phyloP scores from a whole-genome alignment of 176 grass and related monocot genomes.

The Aegilops sharonensis region DNA sequence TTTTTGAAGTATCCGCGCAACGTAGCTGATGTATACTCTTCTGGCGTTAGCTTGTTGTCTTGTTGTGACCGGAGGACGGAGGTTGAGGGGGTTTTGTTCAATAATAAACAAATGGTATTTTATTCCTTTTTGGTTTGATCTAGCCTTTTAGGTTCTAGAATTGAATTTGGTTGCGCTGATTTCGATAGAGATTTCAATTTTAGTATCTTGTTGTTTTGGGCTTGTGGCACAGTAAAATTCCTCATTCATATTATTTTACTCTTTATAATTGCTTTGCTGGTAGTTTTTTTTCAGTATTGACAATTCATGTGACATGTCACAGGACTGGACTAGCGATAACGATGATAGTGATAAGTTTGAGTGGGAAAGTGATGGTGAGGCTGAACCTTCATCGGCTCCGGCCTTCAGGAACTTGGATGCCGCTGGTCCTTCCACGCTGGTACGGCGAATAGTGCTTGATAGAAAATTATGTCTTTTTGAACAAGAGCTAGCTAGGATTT shows the following conservation, averaged over 20 bases:
- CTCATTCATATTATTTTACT: background rate
- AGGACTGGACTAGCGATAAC: conserved; percentile 46
- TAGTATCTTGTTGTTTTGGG: background rate
- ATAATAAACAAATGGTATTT: background rate
- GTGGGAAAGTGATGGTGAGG: conserved; percentile 35
- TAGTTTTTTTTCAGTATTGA: background rate
- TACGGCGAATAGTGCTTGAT: conserved; percentile 14
- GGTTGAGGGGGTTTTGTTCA: background rate
- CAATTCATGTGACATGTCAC: conserved; percentile 10
- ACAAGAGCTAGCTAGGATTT: background rate
- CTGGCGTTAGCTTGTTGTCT: background rate
- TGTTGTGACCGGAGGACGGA: background rate
- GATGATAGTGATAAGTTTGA: conserved; percentile 31
- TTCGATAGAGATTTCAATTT: background rate
- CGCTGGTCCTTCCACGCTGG: conserved; percentile 7
- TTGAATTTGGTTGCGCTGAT: background rate
- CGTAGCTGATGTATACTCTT: background rate
- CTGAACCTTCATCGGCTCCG: background rate
- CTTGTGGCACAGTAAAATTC: background rate
- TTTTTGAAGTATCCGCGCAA: too few relatives aligned
- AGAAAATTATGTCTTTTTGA: background rate
- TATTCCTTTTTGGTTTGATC: background rate
- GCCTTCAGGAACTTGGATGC: background rate
- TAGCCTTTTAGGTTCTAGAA: background rate
- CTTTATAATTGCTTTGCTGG: background rate